Base-by-base conservation (phyloP, 768 basidiomycete species). In the Pulveroboletus sp. region DNA sequence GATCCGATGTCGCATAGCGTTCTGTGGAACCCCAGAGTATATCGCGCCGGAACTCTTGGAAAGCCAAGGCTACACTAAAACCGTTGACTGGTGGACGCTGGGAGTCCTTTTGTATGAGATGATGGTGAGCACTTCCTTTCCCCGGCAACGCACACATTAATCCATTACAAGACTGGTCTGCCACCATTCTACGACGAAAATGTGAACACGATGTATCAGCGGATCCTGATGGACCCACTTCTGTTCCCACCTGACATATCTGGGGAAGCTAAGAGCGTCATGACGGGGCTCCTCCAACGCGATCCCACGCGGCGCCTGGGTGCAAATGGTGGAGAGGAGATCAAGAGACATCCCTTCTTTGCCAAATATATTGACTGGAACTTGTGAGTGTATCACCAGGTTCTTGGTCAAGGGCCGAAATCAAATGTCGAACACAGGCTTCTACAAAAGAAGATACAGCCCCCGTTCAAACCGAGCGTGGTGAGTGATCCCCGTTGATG, bases 101-200 rank as follows among this genome's bases (percentile, higher is more conserved):
- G 96, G 95, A 30, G 94, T 98, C 17, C 77, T 99, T 45, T 77
- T 98, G 37, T 98, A 92, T 63, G 95, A 99, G 72, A 95, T 97
- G 89, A 90, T 91, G 89, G 88, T 85, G 47, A 42, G 53, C 34
- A 7, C 6, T 11, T 46, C 47, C n/a, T 13, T 29, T 30, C 13
- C 8, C 26, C 14, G 26, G 49, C 17, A 30, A 27, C 23, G 52
- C 27, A 48, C 42, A 13, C 59, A 20, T 26, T 59, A 30, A 53
- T 16, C 23, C 6, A 32, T 32, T 17, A 0, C 27, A 63, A 96
- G 83, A 91, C 95, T 6, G 95, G 95, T 30, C 80, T 99, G 14
- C 96, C 95, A 11, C 95, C 95, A 4, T 98, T 96, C 79, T 99
- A 97, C 68, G 94, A 97, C 61, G 95, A 99, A 68, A 96, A 98